These are phyloP conservation scores for Irpex sp. DNA, from an alignment of 1,284 basidiomycete species.

Conservation along the genomic window DNA sequence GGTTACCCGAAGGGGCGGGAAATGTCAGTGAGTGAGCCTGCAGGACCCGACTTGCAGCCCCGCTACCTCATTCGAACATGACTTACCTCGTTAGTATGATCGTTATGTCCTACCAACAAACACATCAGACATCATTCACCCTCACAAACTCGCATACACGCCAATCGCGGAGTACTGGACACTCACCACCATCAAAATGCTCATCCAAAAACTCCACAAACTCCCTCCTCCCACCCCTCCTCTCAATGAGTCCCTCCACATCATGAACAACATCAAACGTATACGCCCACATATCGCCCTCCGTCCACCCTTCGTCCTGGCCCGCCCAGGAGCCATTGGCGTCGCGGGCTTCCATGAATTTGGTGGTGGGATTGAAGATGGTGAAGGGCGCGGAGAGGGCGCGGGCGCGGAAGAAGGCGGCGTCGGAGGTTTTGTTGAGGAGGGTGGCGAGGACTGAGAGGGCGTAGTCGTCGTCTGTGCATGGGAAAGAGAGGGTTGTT, in stretches of 20 bases:
- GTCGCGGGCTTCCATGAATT: slow-evolving; percentile 79
- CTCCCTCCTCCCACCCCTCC: slow-evolving; percentile 56
- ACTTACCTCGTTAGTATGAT: slow-evolving; percentile 75
- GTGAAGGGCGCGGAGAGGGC: slow-evolving; percentile 52
- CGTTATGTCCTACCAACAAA: slow-evolving; percentile 56
- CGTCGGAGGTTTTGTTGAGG: slow-evolving; percentile 45
- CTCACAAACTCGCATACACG: too few species aligned
- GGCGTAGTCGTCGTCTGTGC: slow-evolving; percentile 68
- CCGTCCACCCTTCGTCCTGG: slow-evolving; percentile 67
- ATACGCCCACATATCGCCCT: slow-evolving; percentile 84
- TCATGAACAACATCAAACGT: slow-evolving; percentile 75
- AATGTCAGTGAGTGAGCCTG: too few species aligned
- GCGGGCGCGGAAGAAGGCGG: slow-evolving; percentile 49
- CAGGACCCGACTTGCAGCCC: not conserved
- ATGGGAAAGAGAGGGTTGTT: too few species aligned
- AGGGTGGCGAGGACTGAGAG: slow-evolving; percentile 55
- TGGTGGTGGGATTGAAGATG: slow-evolving; percentile 68
- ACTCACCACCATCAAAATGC: slow-evolving; percentile 64
- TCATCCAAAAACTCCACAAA: slow-evolving; percentile 70
- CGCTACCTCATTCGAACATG: too few species aligned
- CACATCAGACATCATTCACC: not conserved
- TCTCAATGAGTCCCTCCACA: slow-evolving; percentile 54
- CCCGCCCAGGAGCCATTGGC: slow-evolving; percentile 70
- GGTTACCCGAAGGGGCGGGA: too few species aligned
- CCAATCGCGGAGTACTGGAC: too few species aligned